Evolutionary conservation across 2,329 filamentous ascomycete species (phyloP).

Genomic region (Lachnellula arida): DNA sequence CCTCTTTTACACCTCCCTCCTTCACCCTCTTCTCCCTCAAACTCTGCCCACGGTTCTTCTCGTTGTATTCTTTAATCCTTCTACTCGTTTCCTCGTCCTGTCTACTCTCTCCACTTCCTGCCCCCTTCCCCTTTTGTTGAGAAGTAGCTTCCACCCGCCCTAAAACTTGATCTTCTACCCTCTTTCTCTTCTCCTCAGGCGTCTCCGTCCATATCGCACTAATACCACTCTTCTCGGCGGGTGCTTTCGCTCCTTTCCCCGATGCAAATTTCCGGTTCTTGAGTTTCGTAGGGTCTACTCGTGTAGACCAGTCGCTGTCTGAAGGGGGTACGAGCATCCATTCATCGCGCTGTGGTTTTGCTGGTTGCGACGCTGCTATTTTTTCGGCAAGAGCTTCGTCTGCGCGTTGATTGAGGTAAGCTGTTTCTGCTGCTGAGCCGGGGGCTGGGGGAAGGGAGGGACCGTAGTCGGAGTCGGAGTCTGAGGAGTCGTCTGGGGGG

Average conservation of each 20-base stretch:
- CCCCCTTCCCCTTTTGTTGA: conserved; percentile 8
- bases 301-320: conserved; percentile 46
- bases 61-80: conserved; percentile 55
- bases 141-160: conserved; percentile 47
- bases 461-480: conserved; percentile 51
- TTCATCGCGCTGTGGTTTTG: conserved; percentile 66
- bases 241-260: conserved; percentile 51
- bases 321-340: conserved; percentile 76
- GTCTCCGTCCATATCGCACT: conserved; percentile 79
- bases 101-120: conserved; percentile 21
- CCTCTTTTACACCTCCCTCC: conserved; percentile 41
- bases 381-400: conserved; percentile 18
- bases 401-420: conserved; percentile 5
- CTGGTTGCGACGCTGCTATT: conserved; percentile 31
- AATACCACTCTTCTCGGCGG: conserved; percentile 29
- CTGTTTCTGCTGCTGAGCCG: conserved; percentile 25
- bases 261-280: conserved; percentile 79
- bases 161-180: conserved; percentile 76
- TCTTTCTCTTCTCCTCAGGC: conserved; percentile 77
- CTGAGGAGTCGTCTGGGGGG: conserved; percentile 27
- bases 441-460: conserved; percentile 50
- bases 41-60: conserved; percentile 49
- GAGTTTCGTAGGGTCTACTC: conserved; percentile 79
- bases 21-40: conserved; percentile 46
- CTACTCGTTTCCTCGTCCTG: conserved; percentile 42